Percentiles rank a stretch among this genome's conserved stretches.
These are phyloP conservation scores for Lenwebbia sp. DNA, from an alignment of 345 rosid genomes.

Conservation along the genomic window DNA sequence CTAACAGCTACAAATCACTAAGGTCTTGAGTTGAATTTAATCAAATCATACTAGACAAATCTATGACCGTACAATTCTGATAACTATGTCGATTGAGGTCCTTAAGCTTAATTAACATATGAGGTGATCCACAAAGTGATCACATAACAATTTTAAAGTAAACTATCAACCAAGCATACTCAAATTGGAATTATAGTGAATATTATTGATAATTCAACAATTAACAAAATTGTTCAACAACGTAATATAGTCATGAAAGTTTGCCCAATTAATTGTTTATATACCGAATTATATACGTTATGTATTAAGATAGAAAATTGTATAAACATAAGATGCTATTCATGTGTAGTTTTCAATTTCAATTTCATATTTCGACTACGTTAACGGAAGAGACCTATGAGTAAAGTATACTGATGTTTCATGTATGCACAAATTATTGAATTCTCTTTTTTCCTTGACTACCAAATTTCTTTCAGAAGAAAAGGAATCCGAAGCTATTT, in stretches of 20 bases:
- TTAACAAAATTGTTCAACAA: slow-evolving; percentile 38
- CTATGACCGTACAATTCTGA: background rate
- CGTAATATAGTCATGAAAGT: background rate
- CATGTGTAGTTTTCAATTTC: no score
- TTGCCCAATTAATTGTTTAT: background rate
- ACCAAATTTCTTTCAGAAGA: slow-evolving; percentile 25
- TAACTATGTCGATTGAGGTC: background rate
- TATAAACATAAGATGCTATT: no score
- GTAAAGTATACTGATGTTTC: no score
- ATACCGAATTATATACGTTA: no score
- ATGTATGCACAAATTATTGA: background rate
- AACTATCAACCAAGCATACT: background rate
- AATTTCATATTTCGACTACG: no score
- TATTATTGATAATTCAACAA: slow-evolving; percentile 26
- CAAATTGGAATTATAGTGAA: slow-evolving; percentile 18
- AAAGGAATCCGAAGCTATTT: slow-evolving; percentile 62
- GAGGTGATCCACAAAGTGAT: background rate
- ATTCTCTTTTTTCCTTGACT: background rate
- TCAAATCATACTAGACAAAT: background rate
- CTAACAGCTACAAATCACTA: background rate
- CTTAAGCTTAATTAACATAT: background rate
- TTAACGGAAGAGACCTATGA: no score
- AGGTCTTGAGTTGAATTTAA: background rate
- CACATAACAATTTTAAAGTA: background rate
- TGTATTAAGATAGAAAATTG: no score